phyloP scores from a whole-genome alignment of 2,329 filamentous ascomycete genomes.

The Diplodia mutila region DNA sequence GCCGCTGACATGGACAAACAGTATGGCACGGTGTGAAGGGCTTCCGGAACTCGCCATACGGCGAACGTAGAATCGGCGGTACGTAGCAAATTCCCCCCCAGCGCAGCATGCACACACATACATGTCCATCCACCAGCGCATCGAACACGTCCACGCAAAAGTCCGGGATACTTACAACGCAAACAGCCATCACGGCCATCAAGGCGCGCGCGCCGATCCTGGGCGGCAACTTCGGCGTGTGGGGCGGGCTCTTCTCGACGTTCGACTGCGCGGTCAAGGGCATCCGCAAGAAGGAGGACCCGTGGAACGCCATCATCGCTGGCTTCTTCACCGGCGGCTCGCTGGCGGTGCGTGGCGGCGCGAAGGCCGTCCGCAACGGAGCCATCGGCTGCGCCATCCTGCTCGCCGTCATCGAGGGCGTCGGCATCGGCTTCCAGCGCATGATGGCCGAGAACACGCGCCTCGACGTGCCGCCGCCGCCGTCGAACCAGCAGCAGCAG shows the following conservation, averaged over 20 bases:
- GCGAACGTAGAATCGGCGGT: slow-evolving; percentile 90
- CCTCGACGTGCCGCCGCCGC: slow-evolving; percentile 64
- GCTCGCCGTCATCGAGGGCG: slow-evolving; percentile 94
- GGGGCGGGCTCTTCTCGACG: slow-evolving; percentile 94
- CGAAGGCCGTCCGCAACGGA: slow-evolving; percentile 89
- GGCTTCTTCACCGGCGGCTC: slow-evolving; percentile 96
- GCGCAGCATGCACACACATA: no score
- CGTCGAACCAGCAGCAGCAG: slow-evolving; percentile 36
- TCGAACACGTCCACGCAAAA: not conserved
- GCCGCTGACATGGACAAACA: slow-evolving; percentile 46
- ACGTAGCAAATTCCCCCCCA: slow-evolving; percentile 25
- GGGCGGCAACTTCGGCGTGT: slow-evolving; percentile 96
- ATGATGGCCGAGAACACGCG: slow-evolving; percentile 91
- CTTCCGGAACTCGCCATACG: slow-evolving; percentile 67
- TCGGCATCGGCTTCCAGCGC: slow-evolving; percentile 92
- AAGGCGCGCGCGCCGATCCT: slow-evolving; percentile 96
- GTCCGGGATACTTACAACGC: slow-evolving; percentile 16
- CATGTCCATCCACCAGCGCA: no score
- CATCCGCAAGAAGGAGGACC: slow-evolving; percentile 89
- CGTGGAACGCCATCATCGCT: slow-evolving; percentile 96
- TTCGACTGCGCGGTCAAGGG: slow-evolving; percentile 98
- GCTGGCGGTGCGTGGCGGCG: slow-evolving; percentile 87
- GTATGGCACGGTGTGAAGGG: slow-evolving; percentile 98
- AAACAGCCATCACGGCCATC: slow-evolving; percentile 79
- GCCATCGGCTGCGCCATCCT: slow-evolving; percentile 95